Conservation (phyloP, 2,329 filamentous ascomycete species). For the Monosporascus sp. region DNA sequence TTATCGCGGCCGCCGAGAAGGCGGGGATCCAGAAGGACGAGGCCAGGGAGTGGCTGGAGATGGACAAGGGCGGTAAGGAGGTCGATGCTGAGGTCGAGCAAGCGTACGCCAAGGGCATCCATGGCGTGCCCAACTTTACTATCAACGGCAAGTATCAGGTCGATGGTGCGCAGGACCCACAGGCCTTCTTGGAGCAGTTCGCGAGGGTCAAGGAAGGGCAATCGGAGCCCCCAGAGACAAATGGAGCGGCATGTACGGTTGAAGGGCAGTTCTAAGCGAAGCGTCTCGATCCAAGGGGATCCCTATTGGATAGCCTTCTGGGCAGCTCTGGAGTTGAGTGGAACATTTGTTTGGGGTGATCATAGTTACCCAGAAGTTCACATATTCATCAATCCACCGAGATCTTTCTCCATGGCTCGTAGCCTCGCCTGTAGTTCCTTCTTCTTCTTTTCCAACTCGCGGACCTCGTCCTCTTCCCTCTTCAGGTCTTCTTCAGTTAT, state of each 20-base stretch:
- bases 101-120: slow-evolving; percentile 43
- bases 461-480: slow-evolving; percentile 63
- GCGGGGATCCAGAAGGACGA: slow-evolving; percentile 45
- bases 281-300: not conserved
- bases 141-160: slow-evolving; percentile 59
- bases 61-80: slow-evolving; percentile 35
- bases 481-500: slow-evolving; percentile 66
- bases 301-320: not conserved
- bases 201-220: slow-evolving; percentile 37
- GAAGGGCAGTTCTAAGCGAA: not conserved
- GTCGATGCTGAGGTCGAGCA: slow-evolving; percentile 45
- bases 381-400: slow-evolving; percentile 50
- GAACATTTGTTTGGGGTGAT: not conserved
- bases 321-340: not conserved
- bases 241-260: not conserved
- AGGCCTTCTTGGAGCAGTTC: slow-evolving; percentile 58
- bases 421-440: slow-evolving; percentile 50
- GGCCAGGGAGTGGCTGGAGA: slow-evolving; percentile 33
- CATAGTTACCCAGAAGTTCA: slow-evolving; percentile 22
- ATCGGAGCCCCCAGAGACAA: not conserved
- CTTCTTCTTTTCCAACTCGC: slow-evolving; percentile 52
- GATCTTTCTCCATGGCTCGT: slow-evolving; percentile 50
- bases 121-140: slow-evolving; percentile 64
- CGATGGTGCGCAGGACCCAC: slow-evolving; percentile 60
- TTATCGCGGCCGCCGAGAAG: slow-evolving; percentile 42